Percentiles rank a stretch among this genome's conserved stretches.
These are phyloP conservation scores for Rhizopogon vesiculosus DNA, from an alignment of 768 basidiomycete genomes.

Conservation along the genomic window DNA sequence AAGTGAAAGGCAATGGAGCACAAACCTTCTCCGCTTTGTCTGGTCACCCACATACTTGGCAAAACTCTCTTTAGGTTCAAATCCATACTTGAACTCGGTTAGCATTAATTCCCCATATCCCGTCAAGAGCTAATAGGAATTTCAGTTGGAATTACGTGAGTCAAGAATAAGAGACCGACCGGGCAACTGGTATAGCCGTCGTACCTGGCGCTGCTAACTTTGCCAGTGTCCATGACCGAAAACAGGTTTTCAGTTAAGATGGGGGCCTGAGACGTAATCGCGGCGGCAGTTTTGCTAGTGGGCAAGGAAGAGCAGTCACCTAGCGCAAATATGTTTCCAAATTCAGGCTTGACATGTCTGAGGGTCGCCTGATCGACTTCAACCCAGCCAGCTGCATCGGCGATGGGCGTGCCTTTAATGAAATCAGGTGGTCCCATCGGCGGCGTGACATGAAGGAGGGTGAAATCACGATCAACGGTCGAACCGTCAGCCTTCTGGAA, in stretches of 20 bases:
- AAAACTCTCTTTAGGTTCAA: conserved; percentile 86
- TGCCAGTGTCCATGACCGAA: conserved; percentile 69
- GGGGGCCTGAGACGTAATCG: conserved; percentile 87
- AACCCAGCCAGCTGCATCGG: conserved; percentile 87
- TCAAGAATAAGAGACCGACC: conserved; percentile 37
- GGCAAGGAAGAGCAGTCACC: conserved; percentile 94
- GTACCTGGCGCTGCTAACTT: conserved; percentile 65
- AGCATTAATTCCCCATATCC: conserved; percentile 82
- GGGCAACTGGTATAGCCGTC: conserved; percentile 90
- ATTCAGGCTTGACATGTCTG: conserved; percentile 78
- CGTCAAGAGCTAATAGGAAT: conserved; percentile 55
- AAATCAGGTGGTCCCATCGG: conserved; percentile 87
- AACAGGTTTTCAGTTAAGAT: conserved; percentile 88
- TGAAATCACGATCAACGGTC: conserved; percentile 69
- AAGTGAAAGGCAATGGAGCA: conserved; percentile 1
- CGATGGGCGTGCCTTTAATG: conserved; percentile 71
- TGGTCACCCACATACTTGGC: conserved; percentile 65
- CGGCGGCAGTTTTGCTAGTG: conserved; percentile 95
- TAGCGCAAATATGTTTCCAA: conserved; percentile 78
- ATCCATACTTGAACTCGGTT: conserved; percentile 92
- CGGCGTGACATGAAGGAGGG: conserved; percentile 82
- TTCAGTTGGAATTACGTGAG: neutral
- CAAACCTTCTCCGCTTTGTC: conserved; percentile 65
- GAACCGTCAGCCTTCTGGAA: conserved; percentile 79
- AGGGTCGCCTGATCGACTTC: conserved; percentile 78